Evolutionary conservation across 2,329 filamentous ascomycete genomes (phyloP).

Genomic region (Ophiostoma perfectum): DNA sequence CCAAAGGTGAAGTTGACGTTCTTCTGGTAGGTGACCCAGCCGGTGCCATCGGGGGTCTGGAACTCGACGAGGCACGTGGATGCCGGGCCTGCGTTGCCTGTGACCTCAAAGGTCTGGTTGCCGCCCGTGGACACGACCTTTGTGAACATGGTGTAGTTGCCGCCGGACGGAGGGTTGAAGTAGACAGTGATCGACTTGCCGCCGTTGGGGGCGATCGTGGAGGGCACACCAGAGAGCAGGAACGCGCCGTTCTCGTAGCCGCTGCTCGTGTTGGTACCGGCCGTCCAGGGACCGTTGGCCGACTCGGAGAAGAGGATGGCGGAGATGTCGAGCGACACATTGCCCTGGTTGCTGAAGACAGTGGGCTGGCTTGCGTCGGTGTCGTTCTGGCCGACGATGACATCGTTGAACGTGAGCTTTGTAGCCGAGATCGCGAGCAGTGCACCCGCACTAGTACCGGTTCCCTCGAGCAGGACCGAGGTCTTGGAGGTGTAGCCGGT

Average conservation of each 20-base stretch:
- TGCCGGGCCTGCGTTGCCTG: conserved; percentile 45
- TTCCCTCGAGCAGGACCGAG: conserved; percentile 45
- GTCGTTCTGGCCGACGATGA: conserved; percentile 41
- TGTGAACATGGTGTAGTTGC: conserved; percentile 47
- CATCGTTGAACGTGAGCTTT: conserved; percentile 44
- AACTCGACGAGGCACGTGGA: conserved; percentile 51
- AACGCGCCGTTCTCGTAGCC: conserved; percentile 44
- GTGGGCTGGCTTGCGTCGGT: conserved; percentile 40
- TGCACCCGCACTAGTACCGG: conserved; percentile 42
- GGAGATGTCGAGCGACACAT: conserved; percentile 40
- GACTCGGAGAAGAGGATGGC: conserved; percentile 41
- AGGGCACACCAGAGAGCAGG: conserved; percentile 43
- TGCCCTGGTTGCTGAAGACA: conserved; percentile 47
- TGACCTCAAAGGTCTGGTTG: conserved; percentile 42
- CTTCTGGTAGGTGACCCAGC: conserved; percentile 45
- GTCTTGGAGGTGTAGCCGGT: conserved; percentile 44
- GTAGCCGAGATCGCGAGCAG: conserved; percentile 45
- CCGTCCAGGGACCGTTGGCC: conserved; percentile 42
- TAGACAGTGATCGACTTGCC: conserved; percentile 40
- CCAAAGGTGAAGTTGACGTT: conserved; percentile 49
- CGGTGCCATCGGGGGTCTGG: conserved; percentile 45
- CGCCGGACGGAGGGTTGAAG: conserved; percentile 43
- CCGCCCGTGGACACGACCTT: conserved; percentile 46
- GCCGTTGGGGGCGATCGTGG: conserved; percentile 38
- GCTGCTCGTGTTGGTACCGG: conserved; percentile 31